A percentile compares a stretch with the other conserved stretches of the same genome.
These are phyloP conservation scores for Fusarium sp. DNA, from an alignment of 2,329 filamentous ascomycete species.

Conservation along the genomic window DNA sequence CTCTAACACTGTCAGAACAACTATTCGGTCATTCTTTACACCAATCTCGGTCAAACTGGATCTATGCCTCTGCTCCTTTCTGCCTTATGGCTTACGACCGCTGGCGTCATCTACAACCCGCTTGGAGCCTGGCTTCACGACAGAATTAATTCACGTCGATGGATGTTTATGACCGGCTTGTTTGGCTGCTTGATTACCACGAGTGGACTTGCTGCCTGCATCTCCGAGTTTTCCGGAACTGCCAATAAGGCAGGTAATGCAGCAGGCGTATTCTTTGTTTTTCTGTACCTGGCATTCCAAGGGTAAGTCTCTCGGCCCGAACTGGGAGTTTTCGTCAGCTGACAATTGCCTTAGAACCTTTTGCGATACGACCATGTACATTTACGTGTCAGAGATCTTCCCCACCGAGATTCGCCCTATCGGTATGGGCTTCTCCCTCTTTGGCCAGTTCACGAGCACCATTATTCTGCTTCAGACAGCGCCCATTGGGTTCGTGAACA, in stretches of 20 bases:
- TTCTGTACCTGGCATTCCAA: conserved; percentile 59
- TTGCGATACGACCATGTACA: conserved; percentile 52
- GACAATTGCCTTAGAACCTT: conserved; percentile 40
- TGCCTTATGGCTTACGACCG: conserved; percentile 54
- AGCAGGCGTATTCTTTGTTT: conserved; percentile 53
- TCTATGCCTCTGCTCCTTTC: conserved; percentile 52
- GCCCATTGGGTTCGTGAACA: conserved; percentile 48
- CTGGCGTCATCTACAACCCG: conserved; percentile 58
- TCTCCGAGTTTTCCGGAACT: conserved; percentile 48
- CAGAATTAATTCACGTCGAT: conserved; percentile 56
- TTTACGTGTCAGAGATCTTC: conserved; percentile 50
- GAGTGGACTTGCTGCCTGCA: conserved; percentile 45
- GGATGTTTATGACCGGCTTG: conserved; percentile 51
- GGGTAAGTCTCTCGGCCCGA: conserved; percentile 11
- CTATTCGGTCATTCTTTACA: conserved; percentile 51
- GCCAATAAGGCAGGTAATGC: conserved; percentile 51
- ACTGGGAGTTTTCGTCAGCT: accelerated
- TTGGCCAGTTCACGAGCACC: conserved; percentile 57
- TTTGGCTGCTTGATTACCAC: conserved; percentile 52
- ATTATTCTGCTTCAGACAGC: conserved; percentile 57
- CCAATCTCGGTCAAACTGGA: conserved; percentile 50
- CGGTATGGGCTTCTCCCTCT: conserved; percentile 60
- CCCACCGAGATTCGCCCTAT: conserved; percentile 59
- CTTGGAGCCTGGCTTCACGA: conserved; percentile 59
- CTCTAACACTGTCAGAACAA: conserved; percentile 49